Evolutionary conservation across 371 early-diverging fungal genomes (phyloP).

Genomic region (Phascolomyces articulosus): DNA sequence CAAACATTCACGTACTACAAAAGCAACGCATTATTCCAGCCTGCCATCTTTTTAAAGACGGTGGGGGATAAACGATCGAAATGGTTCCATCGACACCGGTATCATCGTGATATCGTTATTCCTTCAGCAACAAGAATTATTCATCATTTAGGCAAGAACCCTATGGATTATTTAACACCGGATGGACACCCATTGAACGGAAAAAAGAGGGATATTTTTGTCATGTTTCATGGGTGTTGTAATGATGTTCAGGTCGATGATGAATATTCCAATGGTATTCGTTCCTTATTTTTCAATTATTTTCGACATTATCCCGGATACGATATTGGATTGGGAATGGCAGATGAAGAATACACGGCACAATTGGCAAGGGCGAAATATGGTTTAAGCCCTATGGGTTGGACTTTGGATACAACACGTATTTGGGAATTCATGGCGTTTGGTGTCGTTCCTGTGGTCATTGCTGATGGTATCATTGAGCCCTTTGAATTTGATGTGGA

Average conservation of each 20-base stretch:
- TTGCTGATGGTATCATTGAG: conserved; percentile 61
- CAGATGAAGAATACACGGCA: conserved; percentile 42
- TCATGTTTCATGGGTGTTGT: conserved; percentile 55
- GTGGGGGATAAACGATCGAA: conserved; percentile 52
- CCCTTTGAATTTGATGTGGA: conserved; percentile 62
- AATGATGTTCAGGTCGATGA: conserved; percentile 36
- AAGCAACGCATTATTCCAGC: conserved; percentile 39
- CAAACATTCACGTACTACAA: conserved; percentile 52
- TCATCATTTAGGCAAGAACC: conserved; percentile 29
- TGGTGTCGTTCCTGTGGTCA: conserved; percentile 61
- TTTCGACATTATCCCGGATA: conserved; percentile 50
- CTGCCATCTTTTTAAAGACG: conserved; percentile 55
- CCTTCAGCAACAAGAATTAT: conserved; percentile 55
- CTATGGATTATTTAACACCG: too few relatives aligned
- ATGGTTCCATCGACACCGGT: conserved; percentile 45
- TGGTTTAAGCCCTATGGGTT: conserved; percentile 59
- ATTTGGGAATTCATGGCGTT: conserved; percentile 64
- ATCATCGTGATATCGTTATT: conserved; percentile 56
- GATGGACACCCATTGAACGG: conserved; percentile 24
- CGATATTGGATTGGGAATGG: conserved; percentile 41
- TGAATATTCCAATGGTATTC: conserved; percentile 57
- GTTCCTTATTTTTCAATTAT: conserved; percentile 46
- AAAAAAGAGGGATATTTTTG: conserved; percentile 46
- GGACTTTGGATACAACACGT: conserved; percentile 59
- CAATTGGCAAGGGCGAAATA: conserved; percentile 51